Conservation (phyloP, 2,329 filamentous ascomycete species). For the Thermomyces lanuginosus region DNA sequence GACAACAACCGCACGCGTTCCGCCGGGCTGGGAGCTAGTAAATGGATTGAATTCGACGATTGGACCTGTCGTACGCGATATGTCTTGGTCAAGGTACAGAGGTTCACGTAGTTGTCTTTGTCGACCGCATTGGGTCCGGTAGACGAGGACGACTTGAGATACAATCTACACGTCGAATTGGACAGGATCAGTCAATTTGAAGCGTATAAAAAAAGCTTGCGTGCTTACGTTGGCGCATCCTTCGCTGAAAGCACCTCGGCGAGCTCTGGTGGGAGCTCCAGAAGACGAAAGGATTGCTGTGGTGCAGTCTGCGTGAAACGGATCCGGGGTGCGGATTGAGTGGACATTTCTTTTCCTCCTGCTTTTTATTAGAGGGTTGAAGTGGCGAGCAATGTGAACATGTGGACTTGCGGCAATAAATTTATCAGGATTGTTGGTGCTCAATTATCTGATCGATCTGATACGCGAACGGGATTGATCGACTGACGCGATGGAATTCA, state of each 20-base stretch:
- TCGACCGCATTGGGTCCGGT: conserved; percentile 9
- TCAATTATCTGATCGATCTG: conserved; percentile 2
- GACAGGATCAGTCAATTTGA: neutral
- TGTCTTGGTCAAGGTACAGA: conserved; percentile 42
- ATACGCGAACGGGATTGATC: too few species aligned
- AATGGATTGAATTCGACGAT: conserved; percentile 47
- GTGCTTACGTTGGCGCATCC: conserved; percentile 22
- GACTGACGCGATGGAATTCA: too few species aligned
- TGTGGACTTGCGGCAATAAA: neutral
- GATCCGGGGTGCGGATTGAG: conserved; percentile 20
- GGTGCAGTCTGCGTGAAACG: conserved; percentile 26
- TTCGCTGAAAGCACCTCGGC: conserved; percentile 36
- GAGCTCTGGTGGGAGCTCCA: conserved; percentile 45
- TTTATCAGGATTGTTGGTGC: neutral
- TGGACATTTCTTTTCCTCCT: conserved; percentile 17
- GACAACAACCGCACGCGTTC: conserved; percentile 7
- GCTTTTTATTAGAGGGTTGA: neutral
- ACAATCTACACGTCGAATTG: conserved; percentile 15
- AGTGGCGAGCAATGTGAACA: neutral
- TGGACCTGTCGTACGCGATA: conserved; percentile 48
- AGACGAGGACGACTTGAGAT: conserved; percentile 29
- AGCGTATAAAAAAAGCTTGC: neutral
- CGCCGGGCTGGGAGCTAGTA: conserved; percentile 31
- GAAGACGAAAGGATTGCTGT: conserved; percentile 40
- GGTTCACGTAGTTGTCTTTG: conserved; percentile 32